A percentile compares a stretch with the other conserved stretches of the same genome.
These are phyloP conservation scores for Pythium oligandrum DNA, from an alignment of 352 stramenopile species.

Conservation along the genomic window DNA sequence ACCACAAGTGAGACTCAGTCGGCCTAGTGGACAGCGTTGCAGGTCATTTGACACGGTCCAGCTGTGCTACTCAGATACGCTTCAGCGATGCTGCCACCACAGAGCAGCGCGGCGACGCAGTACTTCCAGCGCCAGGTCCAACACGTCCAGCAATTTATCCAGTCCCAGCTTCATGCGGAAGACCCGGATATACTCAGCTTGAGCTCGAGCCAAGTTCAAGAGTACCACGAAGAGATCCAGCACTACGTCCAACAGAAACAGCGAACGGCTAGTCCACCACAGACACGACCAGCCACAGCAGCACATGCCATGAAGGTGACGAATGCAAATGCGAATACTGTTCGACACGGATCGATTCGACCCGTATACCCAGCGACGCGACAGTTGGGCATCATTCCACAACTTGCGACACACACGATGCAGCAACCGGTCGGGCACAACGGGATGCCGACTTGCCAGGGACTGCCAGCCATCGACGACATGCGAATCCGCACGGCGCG, in stretches of 20 bases:
- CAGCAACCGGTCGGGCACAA: too few relatives aligned
- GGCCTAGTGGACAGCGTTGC: conserved; percentile 1
- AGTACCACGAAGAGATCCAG: conserved; percentile 20
- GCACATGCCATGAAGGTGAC: neutral
- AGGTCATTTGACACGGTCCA: neutral
- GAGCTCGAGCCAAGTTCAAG: conserved; percentile 12
- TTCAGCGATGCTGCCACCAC: neutral
- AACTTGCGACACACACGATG: too few relatives aligned
- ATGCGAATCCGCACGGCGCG: neutral
- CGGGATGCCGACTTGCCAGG: neutral
- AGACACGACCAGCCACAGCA: neutral
- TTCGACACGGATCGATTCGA: too few relatives aligned
- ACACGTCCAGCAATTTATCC: conserved; percentile 19
- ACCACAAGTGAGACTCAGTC: conserved; percentile 2
- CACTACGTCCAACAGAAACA: conserved; percentile 21
- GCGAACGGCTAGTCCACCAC: conserved; percentile 9
- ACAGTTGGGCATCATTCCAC: too few relatives aligned
- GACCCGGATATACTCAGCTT: conserved; percentile 14
- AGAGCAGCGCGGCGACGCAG: neutral
- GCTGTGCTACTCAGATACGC: neutral
- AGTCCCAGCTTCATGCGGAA: conserved; percentile 15
- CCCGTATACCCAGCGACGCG: too few relatives aligned
- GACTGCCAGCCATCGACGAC: conserved; percentile 2
- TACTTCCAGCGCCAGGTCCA: conserved; percentile 15
- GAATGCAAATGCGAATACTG: neutral